Evolutionary conservation across 768 basidiomycete species (phyloP), one percentile per base, ranked within the genome.

Genomic region (Calocera viscosa): DNA sequence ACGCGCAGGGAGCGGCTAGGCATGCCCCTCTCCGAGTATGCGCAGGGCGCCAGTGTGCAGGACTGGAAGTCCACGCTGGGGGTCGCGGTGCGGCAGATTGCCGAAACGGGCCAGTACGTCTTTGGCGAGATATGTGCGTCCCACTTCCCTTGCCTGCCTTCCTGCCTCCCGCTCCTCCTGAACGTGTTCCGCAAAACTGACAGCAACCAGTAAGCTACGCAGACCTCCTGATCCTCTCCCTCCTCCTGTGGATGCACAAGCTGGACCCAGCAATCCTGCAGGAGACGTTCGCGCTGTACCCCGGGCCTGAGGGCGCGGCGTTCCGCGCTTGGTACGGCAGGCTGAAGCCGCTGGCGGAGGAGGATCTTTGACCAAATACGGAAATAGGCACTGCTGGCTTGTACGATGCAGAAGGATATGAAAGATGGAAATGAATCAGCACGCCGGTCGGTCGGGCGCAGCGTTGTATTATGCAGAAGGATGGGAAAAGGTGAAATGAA

Each of bases 171-270:
- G n/a, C n/a, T n/a, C n/a, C 30, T 60, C 10, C 26, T 14, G 53
- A 11, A 19, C 53, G 26, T 32, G 53, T n/a, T n/a, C n/a, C n/a
- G n/a, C n/a, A n/a, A n/a, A n/a, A 26, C 24, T 60, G 30, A 60
- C 26, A 16, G 19, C 14, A 26, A 60, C 7, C 30, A 60, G 53
- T 60, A 19, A 60, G 53, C 53, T 60, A 28, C 30, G 53, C 53
- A 7, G 53, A 60, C 30, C 14, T 60, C 24, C 53, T 60, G 2
- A 19, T 60, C 53, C 14, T 30, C 26, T 60, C 53, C 2, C 2
- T 60, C 53, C 53, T 60, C 26, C 53, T 60, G 30, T 60, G 53
- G 53, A 60, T 60, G 53, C 3, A 28, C 53, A 60, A 60, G 53
- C 26, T 60, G 14, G 30, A 60, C 53, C 53, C 53, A 3, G 10